Evolutionary conservation across 306 rosid species (phyloP), one percentile per base, ranked within the genome.

Genomic region (Trifolium pratense): DNA sequence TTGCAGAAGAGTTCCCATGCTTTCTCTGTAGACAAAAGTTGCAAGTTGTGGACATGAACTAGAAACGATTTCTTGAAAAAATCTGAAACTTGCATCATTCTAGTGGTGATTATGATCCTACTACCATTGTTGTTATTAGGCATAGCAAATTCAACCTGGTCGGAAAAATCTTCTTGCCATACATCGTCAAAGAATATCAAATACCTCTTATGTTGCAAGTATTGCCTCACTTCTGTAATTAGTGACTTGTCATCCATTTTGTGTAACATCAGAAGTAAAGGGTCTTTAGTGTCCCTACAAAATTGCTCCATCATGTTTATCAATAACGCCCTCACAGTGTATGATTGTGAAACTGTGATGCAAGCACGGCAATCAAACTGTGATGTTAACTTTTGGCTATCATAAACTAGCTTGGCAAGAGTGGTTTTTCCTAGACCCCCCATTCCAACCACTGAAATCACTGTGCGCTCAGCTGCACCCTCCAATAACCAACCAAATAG

Each of bases 391-490:
- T 25, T 23, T 45, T 45, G 71, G 39, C 40, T 66, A 37, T 66
- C 71, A 25, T 23, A 66, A 25, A 45, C 71, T 66, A 43, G 40
- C 14, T 23, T 66, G 25, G 71, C 39, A 21, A 66, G 71, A 66
- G 71, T 66, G 39, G 57, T 66, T 66, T 66, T 66, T 42, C 57
- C 71, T 13, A 43, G 57, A 4, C 71, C 71, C 7, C 70, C 70
- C 70, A 65, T 65, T 20, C 70, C 70, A 40, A 66, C 71, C 71
- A 66, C 71, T 12, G 71, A 66, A 42, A 66, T 66, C 39, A 66
- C 71, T 8, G 23, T 43, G 71, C 71, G 39, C 15, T 43, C 57
- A 7, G 56, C 40, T 7, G 39, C 21, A 23, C 15, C 71, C 21
- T 43, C 71, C 56, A 14, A 14, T 15, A 66, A 43, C 71, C 56